Conservation (phyloP, 768 basidiomycete species). For the Boletus rubroflammeus region DNA sequence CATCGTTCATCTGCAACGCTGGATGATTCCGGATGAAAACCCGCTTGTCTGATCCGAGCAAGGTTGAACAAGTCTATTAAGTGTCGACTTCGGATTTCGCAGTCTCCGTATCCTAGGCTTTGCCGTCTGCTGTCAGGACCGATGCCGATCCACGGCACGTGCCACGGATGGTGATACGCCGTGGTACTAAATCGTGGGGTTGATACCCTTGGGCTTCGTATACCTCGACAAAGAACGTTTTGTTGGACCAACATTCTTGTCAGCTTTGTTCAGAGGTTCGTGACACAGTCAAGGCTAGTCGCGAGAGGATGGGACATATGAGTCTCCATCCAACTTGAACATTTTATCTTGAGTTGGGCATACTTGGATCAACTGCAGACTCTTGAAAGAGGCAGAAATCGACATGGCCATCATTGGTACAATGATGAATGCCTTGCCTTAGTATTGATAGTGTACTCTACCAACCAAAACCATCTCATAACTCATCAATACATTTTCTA, state of each 20-base stretch:
- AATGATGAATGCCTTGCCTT: too few species aligned
- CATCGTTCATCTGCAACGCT: conserved; percentile 5
- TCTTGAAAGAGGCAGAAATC: too few species aligned
- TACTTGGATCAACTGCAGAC: too few species aligned
- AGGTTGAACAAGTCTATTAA: neutral
- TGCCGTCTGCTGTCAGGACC: too few species aligned
- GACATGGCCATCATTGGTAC: too few species aligned
- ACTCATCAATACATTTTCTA: conserved; percentile 34
- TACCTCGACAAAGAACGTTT: neutral
- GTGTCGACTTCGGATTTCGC: neutral
- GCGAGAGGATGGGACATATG: too few species aligned
- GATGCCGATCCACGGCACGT: neutral
- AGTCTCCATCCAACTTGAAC: too few species aligned
- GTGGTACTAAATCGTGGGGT: neutral
- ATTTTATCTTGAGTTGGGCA: too few species aligned
- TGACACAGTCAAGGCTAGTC: neutral
- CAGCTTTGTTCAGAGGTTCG: neutral
- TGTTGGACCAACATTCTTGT: neutral
- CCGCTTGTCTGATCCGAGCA: neutral
- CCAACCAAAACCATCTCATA: conserved; percentile 15
- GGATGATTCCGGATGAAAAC: neutral
- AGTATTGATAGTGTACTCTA: neutral
- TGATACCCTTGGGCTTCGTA: too few species aligned
- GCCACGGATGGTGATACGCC: neutral
- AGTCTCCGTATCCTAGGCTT: neutral